Percentiles rank a stretch among this genome's conserved stretches.
These are phyloP conservation scores for Tolypocladium amazonense DNA, from an alignment of 2,329 filamentous ascomycete genomes.

Conservation along the genomic window DNA sequence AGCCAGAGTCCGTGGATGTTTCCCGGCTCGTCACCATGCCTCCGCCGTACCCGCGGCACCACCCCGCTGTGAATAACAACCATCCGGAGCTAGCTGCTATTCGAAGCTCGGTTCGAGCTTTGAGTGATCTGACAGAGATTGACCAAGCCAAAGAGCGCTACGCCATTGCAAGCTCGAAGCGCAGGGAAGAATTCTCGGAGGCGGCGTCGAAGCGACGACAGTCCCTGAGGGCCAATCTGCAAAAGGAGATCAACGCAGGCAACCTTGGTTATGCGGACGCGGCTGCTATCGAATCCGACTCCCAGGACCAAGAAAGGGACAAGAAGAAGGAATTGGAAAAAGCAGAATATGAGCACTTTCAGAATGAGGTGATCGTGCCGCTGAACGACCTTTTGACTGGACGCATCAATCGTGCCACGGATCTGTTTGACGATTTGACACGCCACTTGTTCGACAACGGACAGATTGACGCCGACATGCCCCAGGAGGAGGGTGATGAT, in stretches of 20 bases:
- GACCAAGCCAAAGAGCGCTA: conserved; percentile 56
- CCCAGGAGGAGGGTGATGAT: conserved; percentile 92
- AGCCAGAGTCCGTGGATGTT: conserved; percentile 60
- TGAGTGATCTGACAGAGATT: conserved; percentile 66
- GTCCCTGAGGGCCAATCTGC: conserved; percentile 62
- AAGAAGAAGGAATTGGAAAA: conserved; percentile 65
- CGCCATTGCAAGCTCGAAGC: conserved; percentile 42
- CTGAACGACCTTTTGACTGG: conserved; percentile 70
- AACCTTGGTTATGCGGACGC: conserved; percentile 76
- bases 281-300: conserved; percentile 67
- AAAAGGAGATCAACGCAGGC: conserved; percentile 66
- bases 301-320: conserved; percentile 58
- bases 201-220: conserved; percentile 44
- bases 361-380: conserved; percentile 71
- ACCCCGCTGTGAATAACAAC: conserved; percentile 91
- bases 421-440: conserved; percentile 67
- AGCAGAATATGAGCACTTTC: conserved; percentile 74
- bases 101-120: conserved; percentile 59
- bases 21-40: conserved; percentile 88
- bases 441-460: conserved; percentile 59
- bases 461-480: conserved; percentile 60
- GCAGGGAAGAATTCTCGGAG: conserved; percentile 43
- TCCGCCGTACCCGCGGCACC: conserved; percentile 85
- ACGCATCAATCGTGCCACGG: conserved; percentile 62
- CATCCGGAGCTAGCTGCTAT: conserved; percentile 81